These are phyloP conservation scores for Talaromyces sp. DNA, from an alignment of 2,329 filamentous ascomycete genomes.

Conservation along the genomic window DNA sequence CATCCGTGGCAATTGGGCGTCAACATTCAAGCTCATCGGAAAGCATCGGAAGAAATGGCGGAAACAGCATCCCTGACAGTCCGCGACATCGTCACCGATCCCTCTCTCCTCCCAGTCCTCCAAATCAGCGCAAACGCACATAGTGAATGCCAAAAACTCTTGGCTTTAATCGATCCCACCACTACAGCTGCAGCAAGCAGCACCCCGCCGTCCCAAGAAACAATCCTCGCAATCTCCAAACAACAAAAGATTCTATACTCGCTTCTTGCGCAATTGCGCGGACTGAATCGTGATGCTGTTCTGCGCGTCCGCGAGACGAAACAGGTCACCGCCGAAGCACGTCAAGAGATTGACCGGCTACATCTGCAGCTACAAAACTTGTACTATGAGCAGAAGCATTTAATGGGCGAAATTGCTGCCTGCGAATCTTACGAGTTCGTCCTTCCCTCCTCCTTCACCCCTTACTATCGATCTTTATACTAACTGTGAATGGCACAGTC, in stretches of 20 bases:
- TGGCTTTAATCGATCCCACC: slow-evolving; percentile 56
- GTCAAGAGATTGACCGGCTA: slow-evolving; percentile 85
- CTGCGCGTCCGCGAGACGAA: slow-evolving; percentile 83
- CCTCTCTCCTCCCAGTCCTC: slow-evolving; percentile 66
- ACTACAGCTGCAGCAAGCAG: slow-evolving; percentile 30
- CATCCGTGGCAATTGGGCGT: not conserved
- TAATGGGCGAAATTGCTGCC: slow-evolving; percentile 83
- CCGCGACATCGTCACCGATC: slow-evolving; percentile 62
- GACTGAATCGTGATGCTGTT: slow-evolving; percentile 77
- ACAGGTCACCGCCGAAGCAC: slow-evolving; percentile 76
- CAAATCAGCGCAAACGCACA: slow-evolving; percentile 71
- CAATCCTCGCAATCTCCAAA: slow-evolving; percentile 63
- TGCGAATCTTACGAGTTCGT: slow-evolving; percentile 90
- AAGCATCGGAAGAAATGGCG: not conserved
- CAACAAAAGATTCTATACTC: slow-evolving; percentile 79
- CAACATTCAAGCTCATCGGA: not conserved
- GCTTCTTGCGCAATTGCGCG: slow-evolving; percentile 75
- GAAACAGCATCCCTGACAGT: slow-evolving; percentile 50
- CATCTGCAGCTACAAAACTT: slow-evolving; percentile 93
- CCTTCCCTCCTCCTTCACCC: not conserved
- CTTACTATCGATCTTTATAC: not conserved
- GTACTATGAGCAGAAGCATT: slow-evolving; percentile 90
- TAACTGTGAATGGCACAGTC: slow-evolving; percentile 37
- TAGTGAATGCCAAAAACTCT: slow-evolving; percentile 63
- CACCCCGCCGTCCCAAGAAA: slow-evolving; percentile 44